Evolutionary conservation across 2,329 filamentous ascomycete genomes (phyloP).

Genomic region (Bipolaris sorokiniana): DNA sequence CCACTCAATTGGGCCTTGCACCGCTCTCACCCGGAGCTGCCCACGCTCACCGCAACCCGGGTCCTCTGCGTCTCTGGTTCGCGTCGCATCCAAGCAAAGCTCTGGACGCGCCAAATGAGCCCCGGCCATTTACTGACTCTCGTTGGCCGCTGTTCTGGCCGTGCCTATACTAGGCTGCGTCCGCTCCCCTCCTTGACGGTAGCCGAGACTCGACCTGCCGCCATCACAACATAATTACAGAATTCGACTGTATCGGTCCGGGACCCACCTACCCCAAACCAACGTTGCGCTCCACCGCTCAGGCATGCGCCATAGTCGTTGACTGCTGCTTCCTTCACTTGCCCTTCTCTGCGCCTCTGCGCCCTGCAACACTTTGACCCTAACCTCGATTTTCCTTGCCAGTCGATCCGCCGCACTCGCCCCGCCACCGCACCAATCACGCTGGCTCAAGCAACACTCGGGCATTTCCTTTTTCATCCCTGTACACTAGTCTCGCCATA

Average conservation of each 20-base stretch:
- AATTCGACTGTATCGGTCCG: slow-evolving; percentile 32
- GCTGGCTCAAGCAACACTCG: slow-evolving; percentile 17
- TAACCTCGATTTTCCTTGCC: slow-evolving; percentile 40
- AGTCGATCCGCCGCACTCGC: slow-evolving; percentile 32
- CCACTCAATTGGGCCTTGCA: slow-evolving; percentile 20
- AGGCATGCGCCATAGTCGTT: slow-evolving; percentile 41
- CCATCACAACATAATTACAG: slow-evolving; percentile 34
- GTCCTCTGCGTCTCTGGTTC: slow-evolving; percentile 18
- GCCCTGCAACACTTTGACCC: slow-evolving; percentile 50
- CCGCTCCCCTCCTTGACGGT: slow-evolving; percentile 24
- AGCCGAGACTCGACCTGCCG: slow-evolving; percentile 25
- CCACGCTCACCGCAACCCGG: slow-evolving; percentile 19
- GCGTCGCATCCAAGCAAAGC: slow-evolving; percentile 22
- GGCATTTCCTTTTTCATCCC: slow-evolving; percentile 41
- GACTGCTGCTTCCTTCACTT: slow-evolving; percentile 29
- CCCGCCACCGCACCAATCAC: slow-evolving; percentile 36
- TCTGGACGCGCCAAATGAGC: slow-evolving; percentile 40
- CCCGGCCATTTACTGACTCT: slow-evolving; percentile 31
- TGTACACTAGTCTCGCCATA: slow-evolving; percentile 33
- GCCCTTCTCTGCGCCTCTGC: slow-evolving; percentile 47
- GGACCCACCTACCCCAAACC: slow-evolving; percentile 34
- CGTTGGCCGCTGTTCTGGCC: slow-evolving; percentile 37
- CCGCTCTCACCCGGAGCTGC: slow-evolving; percentile 16
- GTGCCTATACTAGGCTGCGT: slow-evolving; percentile 31
- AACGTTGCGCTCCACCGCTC: slow-evolving; percentile 27